Evolutionary conservation across 148 eudicot genomes (phyloP).

Genomic region (Camellia sinensis): DNA sequence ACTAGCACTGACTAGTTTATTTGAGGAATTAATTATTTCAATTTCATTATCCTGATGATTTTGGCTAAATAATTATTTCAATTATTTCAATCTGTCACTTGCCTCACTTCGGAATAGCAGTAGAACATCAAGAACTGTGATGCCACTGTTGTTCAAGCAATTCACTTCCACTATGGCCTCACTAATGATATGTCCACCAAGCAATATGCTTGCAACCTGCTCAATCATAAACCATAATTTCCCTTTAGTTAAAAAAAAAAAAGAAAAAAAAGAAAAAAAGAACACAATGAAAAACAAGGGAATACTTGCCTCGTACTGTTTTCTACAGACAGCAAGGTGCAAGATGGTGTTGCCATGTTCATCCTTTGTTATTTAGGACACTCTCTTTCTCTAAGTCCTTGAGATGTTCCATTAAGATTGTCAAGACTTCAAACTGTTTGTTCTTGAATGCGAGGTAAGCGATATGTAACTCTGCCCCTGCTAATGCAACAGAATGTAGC

Average conservation of each 20-base stretch:
- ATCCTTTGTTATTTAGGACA: conserved; percentile 42
- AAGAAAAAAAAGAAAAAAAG: neutral
- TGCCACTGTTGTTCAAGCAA: conserved; percentile 36
- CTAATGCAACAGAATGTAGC: conserved; percentile 22
- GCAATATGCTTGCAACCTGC: conserved; percentile 42
- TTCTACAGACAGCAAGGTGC: conserved; percentile 53
- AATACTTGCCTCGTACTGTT: conserved; percentile 50
- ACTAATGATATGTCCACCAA: conserved; percentile 2
- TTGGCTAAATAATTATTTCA: conserved; percentile 8
- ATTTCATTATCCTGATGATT: neutral
- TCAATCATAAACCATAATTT: neutral
- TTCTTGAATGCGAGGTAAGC: conserved; percentile 52
- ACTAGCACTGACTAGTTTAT: neutral
- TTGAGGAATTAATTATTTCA: neutral
- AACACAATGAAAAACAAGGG: neutral
- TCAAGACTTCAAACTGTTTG: conserved; percentile 38
- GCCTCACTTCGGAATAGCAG: conserved; percentile 46
- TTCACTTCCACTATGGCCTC: conserved; percentile 31
- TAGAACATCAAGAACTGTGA: conserved; percentile 49
- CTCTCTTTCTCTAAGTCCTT: conserved; percentile 28
- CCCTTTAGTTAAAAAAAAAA: neutral
- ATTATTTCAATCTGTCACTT: conserved; percentile 33
- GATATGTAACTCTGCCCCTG: conserved; percentile 29
- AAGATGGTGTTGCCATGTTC: conserved; percentile 38
- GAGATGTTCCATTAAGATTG: conserved; percentile 35